Evolutionary conservation across 148 eudicot genomes (phyloP).

Genomic region (Chenopodium formosanum): DNA sequence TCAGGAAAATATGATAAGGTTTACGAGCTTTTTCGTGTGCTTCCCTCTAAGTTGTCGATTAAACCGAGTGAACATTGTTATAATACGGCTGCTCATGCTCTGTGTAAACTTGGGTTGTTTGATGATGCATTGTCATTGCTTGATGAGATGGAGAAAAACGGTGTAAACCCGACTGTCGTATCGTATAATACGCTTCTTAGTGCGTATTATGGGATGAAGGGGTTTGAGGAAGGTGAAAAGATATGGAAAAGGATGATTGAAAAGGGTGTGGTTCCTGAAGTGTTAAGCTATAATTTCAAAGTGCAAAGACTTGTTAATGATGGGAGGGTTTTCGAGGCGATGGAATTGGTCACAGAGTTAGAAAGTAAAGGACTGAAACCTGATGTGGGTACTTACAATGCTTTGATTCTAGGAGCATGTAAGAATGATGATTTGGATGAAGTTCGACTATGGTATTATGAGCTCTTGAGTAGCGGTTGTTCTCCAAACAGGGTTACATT

Average conservation of each 20-base stretch:
- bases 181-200: conserved; percentile 45
- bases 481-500: conserved; percentile 34
- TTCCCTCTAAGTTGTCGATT: conserved; percentile 22
- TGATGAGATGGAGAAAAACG: conserved; percentile 50
- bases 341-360: conserved; percentile 34
- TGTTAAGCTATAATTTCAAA: conserved; percentile 40
- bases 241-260: conserved; percentile 46
- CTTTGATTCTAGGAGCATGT: conserved; percentile 42
- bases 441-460: conserved; percentile 49
- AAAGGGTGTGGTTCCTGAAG: conserved; percentile 35
- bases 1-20: conserved; percentile 35
- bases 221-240: conserved; percentile 39
- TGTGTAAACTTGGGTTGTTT: conserved; percentile 41
- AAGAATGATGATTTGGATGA: conserved; percentile 39
- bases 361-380: conserved; percentile 30
- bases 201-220: conserved; percentile 30
- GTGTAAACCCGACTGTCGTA: conserved; percentile 34
- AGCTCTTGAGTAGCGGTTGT: conserved; percentile 26
- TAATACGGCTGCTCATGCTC: conserved; percentile 28
- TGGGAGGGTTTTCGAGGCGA: conserved; percentile 39
- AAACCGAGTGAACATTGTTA: conserved; percentile 4
- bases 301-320: conserved; percentile 38
- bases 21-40: conserved; percentile 32
- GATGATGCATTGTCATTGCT: conserved; percentile 38
- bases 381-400: conserved; percentile 36